Conservation (phyloP, 495 filamentous ascomycete species). For the Penicillium fimorum region DNA sequence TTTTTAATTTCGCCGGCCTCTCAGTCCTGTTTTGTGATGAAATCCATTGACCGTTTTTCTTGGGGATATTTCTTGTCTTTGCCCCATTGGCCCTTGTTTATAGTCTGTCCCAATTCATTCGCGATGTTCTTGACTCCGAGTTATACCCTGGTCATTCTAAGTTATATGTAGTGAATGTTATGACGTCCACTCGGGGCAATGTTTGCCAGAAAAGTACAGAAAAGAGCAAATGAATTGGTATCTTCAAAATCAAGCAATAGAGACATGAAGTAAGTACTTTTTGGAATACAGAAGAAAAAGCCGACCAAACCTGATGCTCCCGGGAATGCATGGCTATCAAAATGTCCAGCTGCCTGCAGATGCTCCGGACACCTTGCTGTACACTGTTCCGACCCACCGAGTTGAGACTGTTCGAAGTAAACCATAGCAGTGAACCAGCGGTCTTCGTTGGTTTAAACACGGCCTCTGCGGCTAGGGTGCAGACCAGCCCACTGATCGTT, state of each 20-base stretch:
- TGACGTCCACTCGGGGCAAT: background rate
- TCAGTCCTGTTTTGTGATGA: slow-evolving; percentile 30
- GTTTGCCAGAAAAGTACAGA: background rate
- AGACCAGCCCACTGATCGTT: slow-evolving; percentile 45
- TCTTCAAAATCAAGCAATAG: slow-evolving; percentile 15
- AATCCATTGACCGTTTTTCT: slow-evolving; percentile 26
- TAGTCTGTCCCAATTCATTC: background rate
- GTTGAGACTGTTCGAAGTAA: background rate
- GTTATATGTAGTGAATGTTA: background rate
- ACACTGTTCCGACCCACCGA: background rate
- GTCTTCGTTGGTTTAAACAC: slow-evolving; percentile 36
- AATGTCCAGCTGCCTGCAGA: slow-evolving; percentile 1
- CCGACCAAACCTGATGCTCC: background rate
- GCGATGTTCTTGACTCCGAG: background rate
- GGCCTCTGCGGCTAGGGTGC: slow-evolving; percentile 59
- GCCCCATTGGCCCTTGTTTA: background rate
- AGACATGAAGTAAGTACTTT: slow-evolving; percentile 11
- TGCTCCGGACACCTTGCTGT: slow-evolving; percentile 5
- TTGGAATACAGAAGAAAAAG: slow-evolving; percentile 3
- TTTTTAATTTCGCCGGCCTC: slow-evolving; percentile 16
- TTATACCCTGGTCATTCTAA: background rate
- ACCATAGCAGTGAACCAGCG: background rate
- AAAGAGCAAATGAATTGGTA: slow-evolving; percentile 10
- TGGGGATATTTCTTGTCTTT: slow-evolving; percentile 5
- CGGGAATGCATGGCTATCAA: slow-evolving; percentile 5